Percentiles rank a stretch among this genome's conserved stretches.
These are phyloP conservation scores for Mycena olivaceomarginata DNA, from an alignment of 768 basidiomycete species.

Conservation along the genomic window DNA sequence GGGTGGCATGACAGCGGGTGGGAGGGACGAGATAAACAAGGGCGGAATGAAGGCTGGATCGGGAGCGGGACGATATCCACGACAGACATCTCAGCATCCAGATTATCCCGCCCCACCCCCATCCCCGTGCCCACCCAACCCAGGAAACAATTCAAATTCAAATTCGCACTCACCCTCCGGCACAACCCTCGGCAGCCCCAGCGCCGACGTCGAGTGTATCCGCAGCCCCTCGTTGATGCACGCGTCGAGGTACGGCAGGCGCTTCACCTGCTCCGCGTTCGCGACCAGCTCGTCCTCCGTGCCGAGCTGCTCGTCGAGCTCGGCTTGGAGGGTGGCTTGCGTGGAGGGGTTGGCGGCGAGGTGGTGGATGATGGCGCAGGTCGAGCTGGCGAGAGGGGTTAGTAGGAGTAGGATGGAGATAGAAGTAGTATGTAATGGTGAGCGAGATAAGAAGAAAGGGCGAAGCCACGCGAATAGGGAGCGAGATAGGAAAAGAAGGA, in stretches of 20 bases:
- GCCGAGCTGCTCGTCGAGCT: slow-evolving; percentile 65
- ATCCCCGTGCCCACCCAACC: no score
- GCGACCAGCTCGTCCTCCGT: slow-evolving; percentile 76
- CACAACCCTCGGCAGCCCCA: slow-evolving; percentile 89
- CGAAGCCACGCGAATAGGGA: neutral
- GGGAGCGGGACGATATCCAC: no score
- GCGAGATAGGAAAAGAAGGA: neutral
- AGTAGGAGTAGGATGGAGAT: neutral
- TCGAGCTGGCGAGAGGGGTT: slow-evolving; percentile 74
- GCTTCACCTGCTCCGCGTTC: slow-evolving; percentile 82
- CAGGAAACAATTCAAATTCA: neutral
- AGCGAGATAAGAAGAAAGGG: neutral
- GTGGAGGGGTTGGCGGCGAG: slow-evolving; percentile 71
- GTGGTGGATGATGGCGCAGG: slow-evolving; percentile 89
- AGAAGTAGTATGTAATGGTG: no score
- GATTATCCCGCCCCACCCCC: no score
- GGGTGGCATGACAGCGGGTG: no score
- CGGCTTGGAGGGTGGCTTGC: slow-evolving; percentile 75
- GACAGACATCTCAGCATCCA: no score
- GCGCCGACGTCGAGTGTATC: slow-evolving; percentile 87
- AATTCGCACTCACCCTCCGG: slow-evolving; percentile 68
- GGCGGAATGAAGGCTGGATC: no score
- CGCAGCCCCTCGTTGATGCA: slow-evolving; percentile 93
- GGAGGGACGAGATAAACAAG: no score
- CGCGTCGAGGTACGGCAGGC: slow-evolving; percentile 87